phyloP scores from a whole-genome alignment of 805 yeast species.

The Suhomyces pyralidae region DNA sequence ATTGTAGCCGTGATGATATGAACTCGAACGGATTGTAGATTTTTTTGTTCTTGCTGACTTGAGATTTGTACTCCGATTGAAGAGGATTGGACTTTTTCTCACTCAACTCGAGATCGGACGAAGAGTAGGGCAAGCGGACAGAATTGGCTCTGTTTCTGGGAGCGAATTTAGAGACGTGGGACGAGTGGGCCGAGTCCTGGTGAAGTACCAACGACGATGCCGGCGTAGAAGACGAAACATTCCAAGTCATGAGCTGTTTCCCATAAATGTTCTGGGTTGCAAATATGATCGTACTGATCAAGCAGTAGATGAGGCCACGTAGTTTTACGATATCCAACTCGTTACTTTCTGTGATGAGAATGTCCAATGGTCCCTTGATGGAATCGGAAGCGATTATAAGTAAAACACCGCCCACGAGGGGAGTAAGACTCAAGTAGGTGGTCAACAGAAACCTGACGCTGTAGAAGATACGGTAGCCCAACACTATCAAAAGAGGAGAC shows the following conservation, averaged over 20 bases:
- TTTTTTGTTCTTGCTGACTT: constrained; percentile 15
- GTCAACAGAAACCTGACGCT: constrained; percentile 47
- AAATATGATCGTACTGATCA: constrained; percentile 67
- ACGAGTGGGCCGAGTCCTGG: constrained; percentile 7
- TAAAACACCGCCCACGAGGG: constrained; percentile 52
- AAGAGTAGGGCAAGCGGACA: constrained; percentile 30
- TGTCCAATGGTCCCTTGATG: constrained; percentile 2
- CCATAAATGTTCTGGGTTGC: constrained; percentile 87
- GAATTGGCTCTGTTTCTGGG: constrained; percentile 19
- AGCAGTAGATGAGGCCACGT: constrained; percentile 66
- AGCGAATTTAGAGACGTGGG: not conserved
- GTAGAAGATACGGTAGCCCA: constrained; percentile 52
- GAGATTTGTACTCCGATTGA: constrained; percentile 8
- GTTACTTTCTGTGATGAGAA: constrained; percentile 9
- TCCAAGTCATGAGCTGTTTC: constrained; percentile 70
- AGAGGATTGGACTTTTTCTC: constrained; percentile 13
- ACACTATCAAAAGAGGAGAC: constrained; percentile 59
- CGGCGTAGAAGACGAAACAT: constrained; percentile 14
- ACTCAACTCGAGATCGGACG: constrained; percentile 30
- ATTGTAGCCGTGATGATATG: constrained; percentile 12
- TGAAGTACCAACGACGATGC: constrained; percentile 29
- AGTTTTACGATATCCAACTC: constrained; percentile 33
- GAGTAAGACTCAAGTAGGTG: constrained; percentile 52
- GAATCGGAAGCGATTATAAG: constrained; percentile 42
- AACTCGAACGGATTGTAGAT: constrained; percentile 21